Evolutionary conservation across 345 rosid genomes (phyloP).

Genomic region (Pistacia integerrima): DNA sequence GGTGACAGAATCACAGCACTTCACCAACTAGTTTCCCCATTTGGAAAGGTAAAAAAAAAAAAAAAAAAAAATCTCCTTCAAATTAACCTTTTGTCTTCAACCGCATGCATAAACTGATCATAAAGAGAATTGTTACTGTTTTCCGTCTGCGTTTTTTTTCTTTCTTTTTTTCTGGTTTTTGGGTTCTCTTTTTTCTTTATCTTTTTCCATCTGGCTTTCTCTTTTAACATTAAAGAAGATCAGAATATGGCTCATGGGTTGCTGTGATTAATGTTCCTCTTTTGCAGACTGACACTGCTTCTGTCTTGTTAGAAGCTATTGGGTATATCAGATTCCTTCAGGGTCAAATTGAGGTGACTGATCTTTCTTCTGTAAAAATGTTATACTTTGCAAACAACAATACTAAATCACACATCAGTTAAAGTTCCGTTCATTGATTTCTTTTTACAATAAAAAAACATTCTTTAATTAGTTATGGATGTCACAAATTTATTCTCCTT

Average conservation of each 20-base stretch:
- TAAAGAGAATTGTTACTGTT: not conserved
- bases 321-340: constrained; percentile 73
- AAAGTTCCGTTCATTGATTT: constrained; percentile 33
- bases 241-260: constrained; percentile 14
- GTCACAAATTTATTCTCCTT: not conserved
- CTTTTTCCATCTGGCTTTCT: constrained; percentile 8
- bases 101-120: not conserved
- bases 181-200: not conserved
- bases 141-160: not conserved
- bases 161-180: too few species aligned
- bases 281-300: constrained; percentile 74
- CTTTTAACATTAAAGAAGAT: constrained; percentile 28
- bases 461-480: constrained; percentile 27
- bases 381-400: constrained; percentile 20
- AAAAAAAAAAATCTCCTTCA: not conserved
- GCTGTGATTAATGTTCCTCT: constrained; percentile 20
- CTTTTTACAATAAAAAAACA: constrained; percentile 1
- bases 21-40: constrained; percentile 57
- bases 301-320: constrained; percentile 65
- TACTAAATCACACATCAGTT: constrained; percentile 25
- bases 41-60: constrained; percentile 45
- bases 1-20: constrained; percentile 55
- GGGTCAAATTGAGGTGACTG: constrained; percentile 65
- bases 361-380: constrained; percentile 24
- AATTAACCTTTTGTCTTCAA: not conserved